Evolutionary conservation across 116 monocot genomes (phyloP).

Genomic region (Cymodocea nodosa): DNA sequence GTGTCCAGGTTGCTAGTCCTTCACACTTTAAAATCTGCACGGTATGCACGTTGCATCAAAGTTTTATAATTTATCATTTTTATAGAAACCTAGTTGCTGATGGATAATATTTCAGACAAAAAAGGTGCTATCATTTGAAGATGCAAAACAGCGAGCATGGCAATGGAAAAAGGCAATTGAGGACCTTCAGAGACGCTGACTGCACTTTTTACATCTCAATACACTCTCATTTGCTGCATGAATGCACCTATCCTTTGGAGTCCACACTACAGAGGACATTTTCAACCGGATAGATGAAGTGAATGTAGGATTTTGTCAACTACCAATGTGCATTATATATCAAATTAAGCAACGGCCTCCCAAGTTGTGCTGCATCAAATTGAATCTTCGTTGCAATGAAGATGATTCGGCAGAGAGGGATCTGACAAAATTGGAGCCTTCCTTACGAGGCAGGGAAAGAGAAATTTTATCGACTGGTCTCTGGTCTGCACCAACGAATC

Average conservation of each 20-base stretch:
- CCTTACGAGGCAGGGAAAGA: too few species aligned
- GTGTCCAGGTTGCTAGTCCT: conserved; percentile 52
- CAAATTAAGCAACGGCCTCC: too few species aligned
- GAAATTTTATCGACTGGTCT: too few species aligned
- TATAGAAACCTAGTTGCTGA: background rate
- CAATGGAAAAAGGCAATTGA: conserved; percentile 94
- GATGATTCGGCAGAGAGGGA: too few species aligned
- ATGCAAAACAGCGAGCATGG: conserved; percentile 72
- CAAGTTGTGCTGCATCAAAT: too few species aligned
- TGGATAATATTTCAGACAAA: conserved; percentile 43
- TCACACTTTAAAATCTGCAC: conserved; percentile 92
- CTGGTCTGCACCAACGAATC: too few species aligned
- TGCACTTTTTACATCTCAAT: background rate
- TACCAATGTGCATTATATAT: too few species aligned
- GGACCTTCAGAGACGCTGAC: conserved; percentile 43
- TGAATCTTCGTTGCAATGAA: too few species aligned
- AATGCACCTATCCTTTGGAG: background rate
- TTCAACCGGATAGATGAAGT: too few species aligned
- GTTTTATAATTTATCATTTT: background rate
- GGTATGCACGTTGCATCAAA: conserved; percentile 19
- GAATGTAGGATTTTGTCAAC: too few species aligned
- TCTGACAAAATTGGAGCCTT: too few species aligned
- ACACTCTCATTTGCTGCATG: background rate
- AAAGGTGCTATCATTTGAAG: conserved; percentile 85
- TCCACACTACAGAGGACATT: background rate